Conservation (phyloP, 768 basidiomycete species). For the Xerocomellus amylosporus region DNA sequence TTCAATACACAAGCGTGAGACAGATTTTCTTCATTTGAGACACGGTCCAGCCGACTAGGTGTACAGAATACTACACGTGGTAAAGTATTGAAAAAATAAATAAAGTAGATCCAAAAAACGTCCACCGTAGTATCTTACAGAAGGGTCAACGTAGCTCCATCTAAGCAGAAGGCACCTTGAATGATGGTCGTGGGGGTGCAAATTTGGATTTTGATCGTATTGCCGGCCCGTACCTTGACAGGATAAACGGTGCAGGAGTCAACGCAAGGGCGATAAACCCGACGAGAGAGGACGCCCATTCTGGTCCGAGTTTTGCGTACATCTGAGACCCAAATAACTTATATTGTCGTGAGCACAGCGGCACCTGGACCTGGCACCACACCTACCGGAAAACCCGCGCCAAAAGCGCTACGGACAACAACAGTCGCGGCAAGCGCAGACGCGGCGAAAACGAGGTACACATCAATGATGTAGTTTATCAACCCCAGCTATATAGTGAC, state of each 20-base stretch:
- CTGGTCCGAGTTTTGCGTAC: constrained; percentile 47
- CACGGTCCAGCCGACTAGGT: too few relatives aligned
- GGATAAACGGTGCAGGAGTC: constrained; percentile 51
- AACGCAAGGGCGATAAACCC: constrained; percentile 50
- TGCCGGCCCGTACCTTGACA: constrained; percentile 43
- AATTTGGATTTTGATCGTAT: constrained; percentile 44
- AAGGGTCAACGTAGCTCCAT: neutral
- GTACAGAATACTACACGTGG: neutral
- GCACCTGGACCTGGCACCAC: neutral
- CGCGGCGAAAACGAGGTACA: constrained; percentile 53
- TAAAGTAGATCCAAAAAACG: neutral
- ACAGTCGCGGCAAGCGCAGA: constrained; percentile 56
- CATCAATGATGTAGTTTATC: constrained; percentile 62
- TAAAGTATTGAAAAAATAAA: neutral
- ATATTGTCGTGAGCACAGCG: constrained; percentile 2
- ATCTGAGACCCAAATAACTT: constrained; percentile 54
- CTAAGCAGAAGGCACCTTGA: constrained; percentile 9
- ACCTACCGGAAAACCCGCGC: constrained; percentile 45
- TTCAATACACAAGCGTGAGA: neutral
- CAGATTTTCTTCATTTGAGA: neutral
- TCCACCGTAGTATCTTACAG: neutral
- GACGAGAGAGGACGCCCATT: constrained; percentile 59
- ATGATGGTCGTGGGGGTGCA: constrained; percentile 31
- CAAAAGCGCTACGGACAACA: constrained; percentile 51
- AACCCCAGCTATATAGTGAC: constrained; percentile 41